Conservation (phyloP, 495 filamentous ascomycete genomes). For the Chaetomium tenue region DNA sequence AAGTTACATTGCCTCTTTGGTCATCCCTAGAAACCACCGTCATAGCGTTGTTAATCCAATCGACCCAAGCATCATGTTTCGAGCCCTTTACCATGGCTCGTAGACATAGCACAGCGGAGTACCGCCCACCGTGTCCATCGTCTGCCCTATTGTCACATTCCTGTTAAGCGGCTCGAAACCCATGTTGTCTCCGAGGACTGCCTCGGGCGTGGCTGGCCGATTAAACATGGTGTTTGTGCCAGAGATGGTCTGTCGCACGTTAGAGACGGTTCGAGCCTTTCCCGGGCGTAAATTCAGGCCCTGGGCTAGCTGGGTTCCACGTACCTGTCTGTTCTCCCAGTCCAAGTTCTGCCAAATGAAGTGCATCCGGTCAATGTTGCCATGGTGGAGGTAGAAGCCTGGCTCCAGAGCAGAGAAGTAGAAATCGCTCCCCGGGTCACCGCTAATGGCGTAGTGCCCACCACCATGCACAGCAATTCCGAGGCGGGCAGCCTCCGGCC, state of each 20-base stretch:
- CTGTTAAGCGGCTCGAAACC: constrained; percentile 24
- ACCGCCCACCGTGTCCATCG: constrained; percentile 28
- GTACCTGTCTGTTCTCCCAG: constrained; percentile 33
- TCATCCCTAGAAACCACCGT: no score
- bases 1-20: no score
- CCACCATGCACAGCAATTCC: constrained; percentile 40
- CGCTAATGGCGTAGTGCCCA: constrained; percentile 41
- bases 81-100: not conserved
- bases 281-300: no score
- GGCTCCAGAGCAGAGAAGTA: constrained; percentile 65
- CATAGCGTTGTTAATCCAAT: no score
- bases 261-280: not conserved
- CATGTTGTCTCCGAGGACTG: constrained; percentile 30
- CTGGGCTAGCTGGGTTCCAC: not conserved
- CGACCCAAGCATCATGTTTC: no score
- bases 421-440: constrained; percentile 51
- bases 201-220: constrained; percentile 31
- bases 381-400: constrained; percentile 68
- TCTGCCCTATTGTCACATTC: constrained; percentile 17
- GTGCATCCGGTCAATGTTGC: constrained; percentile 57
- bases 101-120: constrained; percentile 34
- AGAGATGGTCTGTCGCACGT: constrained; percentile 37
- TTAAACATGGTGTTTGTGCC: constrained; percentile 49
- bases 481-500: constrained; percentile 36
- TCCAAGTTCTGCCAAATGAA: constrained; percentile 66